Conservation (phyloP, 768 basidiomycete genomes). For the Pleurotus giganteus region DNA sequence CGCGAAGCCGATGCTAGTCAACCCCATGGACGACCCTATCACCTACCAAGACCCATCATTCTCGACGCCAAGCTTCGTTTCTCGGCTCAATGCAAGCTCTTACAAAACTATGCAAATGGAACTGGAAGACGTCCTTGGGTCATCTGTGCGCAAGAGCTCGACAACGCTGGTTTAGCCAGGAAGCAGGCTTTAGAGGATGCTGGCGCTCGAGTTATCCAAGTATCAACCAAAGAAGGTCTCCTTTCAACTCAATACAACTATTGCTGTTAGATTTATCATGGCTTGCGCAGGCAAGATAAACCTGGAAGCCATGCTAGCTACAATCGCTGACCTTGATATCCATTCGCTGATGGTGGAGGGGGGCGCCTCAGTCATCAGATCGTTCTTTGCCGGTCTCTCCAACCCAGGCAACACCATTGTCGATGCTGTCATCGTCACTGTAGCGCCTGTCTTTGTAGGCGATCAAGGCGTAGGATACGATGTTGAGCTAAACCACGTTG, state of each 20-base stretch:
- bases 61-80: conserved; percentile 77
- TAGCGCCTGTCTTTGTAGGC: conserved; percentile 85
- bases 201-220: conserved; percentile 65
- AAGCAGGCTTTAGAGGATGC: conserved; percentile 49
- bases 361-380: conserved; percentile 77
- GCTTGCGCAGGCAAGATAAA: conserved; percentile 27
- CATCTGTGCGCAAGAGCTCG: conserved; percentile 39
- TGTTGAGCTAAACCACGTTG: conserved; percentile 17
- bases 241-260: background rate
- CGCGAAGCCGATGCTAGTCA: conserved; percentile 22
- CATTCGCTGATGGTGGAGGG: conserved; percentile 93
- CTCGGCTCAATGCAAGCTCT: conserved; percentile 62
- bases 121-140: conserved; percentile 73
- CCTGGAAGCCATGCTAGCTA: conserved; percentile 46
- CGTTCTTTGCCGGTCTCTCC: conserved; percentile 46
- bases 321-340: conserved; percentile 57
- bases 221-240: conserved; percentile 41
- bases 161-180: conserved; percentile 4
- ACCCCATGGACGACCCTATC: conserved; percentile 28
- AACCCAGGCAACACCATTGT: conserved; percentile 35
- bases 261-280: background rate
- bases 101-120: conserved; percentile 59
- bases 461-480: conserved; percentile 61
- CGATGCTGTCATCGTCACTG: conserved; percentile 79
- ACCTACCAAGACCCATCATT: conserved; percentile 79